phyloP scores from a whole-genome alignment of 1,284 basidiomycete species.

The Fomitopsis palustris region DNA sequence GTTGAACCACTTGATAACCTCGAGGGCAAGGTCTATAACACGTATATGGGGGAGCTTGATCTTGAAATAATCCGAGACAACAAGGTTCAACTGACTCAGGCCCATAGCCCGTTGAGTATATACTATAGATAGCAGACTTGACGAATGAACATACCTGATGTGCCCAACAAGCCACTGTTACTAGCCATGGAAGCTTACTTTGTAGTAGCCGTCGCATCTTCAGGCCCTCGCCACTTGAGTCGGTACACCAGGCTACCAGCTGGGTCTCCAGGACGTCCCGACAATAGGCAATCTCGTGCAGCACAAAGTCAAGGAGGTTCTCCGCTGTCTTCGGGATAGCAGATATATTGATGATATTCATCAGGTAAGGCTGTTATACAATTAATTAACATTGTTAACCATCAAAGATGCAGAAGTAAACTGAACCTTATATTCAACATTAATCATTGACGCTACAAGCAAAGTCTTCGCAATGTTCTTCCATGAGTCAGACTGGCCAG shows the following conservation, averaged over 20 bases:
- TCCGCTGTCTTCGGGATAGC: conserved; percentile 29
- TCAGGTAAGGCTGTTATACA: background rate
- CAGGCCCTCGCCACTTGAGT: conserved; percentile 29
- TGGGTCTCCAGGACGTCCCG: conserved; percentile 13
- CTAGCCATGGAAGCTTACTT: conserved; percentile 15
- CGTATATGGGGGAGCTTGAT: background rate
- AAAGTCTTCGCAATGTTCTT: conserved; percentile 28
- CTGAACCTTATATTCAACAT: conserved; percentile 11
- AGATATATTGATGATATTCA: conserved; percentile 3
- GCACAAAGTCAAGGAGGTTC: conserved; percentile 25
- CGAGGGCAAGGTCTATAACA: conserved; percentile 15
- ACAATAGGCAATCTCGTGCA: conserved; percentile 21
- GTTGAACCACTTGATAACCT: conserved; percentile 31
- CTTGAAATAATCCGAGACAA: background rate
- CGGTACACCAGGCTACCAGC: conserved; percentile 27
- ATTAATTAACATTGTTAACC: background rate
- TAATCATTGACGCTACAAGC: conserved; percentile 4
- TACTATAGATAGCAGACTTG: background rate
- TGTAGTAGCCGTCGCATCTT: conserved; percentile 27
- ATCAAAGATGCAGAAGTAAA: background rate
- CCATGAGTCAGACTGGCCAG: conserved; percentile 32
- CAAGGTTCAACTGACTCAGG: background rate
- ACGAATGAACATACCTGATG: conserved; percentile 24
- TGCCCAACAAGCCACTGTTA: conserved; percentile 30
- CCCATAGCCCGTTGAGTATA: background rate